Percentiles rank a stretch among this genome's conserved stretches.
Evolutionary conservation across 176 grass and related monocot genomes (phyloP).

Genomic region (Ensete ventricosum): DNA sequence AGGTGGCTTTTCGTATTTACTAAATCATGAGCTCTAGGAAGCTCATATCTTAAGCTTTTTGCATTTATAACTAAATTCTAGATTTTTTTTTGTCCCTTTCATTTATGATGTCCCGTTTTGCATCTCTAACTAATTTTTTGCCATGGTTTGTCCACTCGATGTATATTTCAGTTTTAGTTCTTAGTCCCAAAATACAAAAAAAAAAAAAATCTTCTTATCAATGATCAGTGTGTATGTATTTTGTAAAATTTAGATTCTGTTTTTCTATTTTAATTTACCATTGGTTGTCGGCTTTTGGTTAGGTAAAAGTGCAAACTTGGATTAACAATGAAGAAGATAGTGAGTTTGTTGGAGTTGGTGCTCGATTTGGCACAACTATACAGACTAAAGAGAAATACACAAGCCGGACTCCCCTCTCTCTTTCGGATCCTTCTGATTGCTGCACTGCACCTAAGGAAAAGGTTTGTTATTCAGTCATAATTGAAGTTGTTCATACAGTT

Average conservation of each 20-base stretch:
- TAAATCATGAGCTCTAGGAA: too few relatives aligned
- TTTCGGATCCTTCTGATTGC: constrained; percentile 62
- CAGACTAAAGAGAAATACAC: constrained; percentile 73
- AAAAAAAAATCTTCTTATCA: too few relatives aligned
- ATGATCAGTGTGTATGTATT: too few relatives aligned
- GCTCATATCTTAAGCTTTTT: too few relatives aligned
- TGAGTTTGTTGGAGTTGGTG: constrained; percentile 90
- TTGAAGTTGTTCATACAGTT: background rate
- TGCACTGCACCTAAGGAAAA: constrained; percentile 41
- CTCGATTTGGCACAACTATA: constrained; percentile 78
- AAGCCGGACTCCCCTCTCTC: constrained; percentile 42
- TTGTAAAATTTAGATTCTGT: background rate
- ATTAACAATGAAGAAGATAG: constrained; percentile 48
- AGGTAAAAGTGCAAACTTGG: constrained; percentile 98
- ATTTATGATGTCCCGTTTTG: too few relatives aligned
- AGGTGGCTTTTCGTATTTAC: too few relatives aligned
- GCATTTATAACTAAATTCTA: too few relatives aligned
- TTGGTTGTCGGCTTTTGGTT: constrained; percentile 6
- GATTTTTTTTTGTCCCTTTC: too few relatives aligned
- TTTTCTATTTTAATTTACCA: background rate
- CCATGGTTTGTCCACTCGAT: too few relatives aligned
- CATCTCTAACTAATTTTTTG: too few relatives aligned
- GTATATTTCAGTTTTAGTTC: too few relatives aligned
- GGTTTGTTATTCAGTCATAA: constrained; percentile 22
- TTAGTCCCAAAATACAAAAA: too few relatives aligned